Evolutionary conservation across 257 asterid species (phyloP), one percentile per base, ranked within the genome.

Genomic region (Solanum gracilifrons): DNA sequence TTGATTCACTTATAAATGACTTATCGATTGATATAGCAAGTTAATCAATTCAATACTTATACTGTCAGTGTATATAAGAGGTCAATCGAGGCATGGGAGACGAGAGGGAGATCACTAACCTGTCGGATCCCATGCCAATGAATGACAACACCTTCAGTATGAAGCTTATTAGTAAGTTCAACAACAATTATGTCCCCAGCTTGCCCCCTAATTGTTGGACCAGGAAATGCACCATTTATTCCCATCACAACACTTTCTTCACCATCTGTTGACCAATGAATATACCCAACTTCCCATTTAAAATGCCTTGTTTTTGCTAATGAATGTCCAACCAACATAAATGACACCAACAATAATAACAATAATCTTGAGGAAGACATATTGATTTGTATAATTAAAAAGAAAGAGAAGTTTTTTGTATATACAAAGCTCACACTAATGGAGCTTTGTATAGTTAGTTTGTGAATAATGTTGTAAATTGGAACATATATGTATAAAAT

Each of bases 101-200:
- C 66, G 12, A 58, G 5, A 58, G 66, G 66, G 25, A 58, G 66
- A 58, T 55, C 11, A 20, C 66, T 20, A n/a, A 31, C 84, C 96
- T 96, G 98, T 91, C 96, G 75, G 33, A 96, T 96, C 29, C 98
- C 98, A 90, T 96, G 98, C 99, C 98, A 96, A 82, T 96, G 99
- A 87, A 95, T 96, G 84, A 93, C 97, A 85, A 93, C 93, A 4
- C 96, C 98, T 90, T 96, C 98, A 25, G 98, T 95, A 71, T 72
- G 88, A 64, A 96, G 95, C 89, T 92, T 87, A 88, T 95, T 96
- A 72, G 95, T 93, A 43, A 96, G 96, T 66, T 94, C 91, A 25
- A 96, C 87, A 55, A 87, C 88, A 1, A 96, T 32, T 62, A 93
- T 95, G 25, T 96, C 99, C 0, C 98, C 98, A 58, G 93, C 95